Conservation (phyloP, 2,329 filamentous ascomycete species). For the Sphaerulina populicola region DNA sequence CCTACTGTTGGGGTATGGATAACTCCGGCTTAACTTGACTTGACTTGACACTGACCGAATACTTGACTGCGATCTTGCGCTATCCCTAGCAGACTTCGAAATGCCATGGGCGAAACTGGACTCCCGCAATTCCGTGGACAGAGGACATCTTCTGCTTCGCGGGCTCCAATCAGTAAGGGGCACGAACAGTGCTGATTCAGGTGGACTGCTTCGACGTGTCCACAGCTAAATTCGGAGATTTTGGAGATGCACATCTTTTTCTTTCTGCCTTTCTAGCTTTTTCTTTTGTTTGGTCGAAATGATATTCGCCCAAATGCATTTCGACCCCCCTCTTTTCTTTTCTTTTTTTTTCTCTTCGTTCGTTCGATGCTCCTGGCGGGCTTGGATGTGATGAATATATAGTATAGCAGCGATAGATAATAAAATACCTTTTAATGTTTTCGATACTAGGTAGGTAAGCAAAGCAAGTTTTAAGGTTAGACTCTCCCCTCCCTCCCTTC, state of each 20-base stretch:
- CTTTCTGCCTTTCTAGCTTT: no score
- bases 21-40: no score
- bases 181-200: conserved; percentile 18
- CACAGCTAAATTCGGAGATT: conserved; percentile 13
- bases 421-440: no score
- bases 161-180: conserved; percentile 13
- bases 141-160: conserved; percentile 4
- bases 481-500: no score
- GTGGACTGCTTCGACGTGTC: conserved; percentile 14
- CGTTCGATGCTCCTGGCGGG: background rate
- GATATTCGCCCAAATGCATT: no score
- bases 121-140: conserved; percentile 11
- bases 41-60: background rate
- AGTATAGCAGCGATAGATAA: background rate
- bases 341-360: background rate
- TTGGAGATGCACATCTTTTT: conserved; percentile 15
- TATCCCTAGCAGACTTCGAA: conserved; percentile 5
- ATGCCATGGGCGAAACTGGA: conserved; percentile 5
- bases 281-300: background rate
- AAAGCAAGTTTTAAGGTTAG: conserved; percentile 1
- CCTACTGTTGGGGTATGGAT: no score
- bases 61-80: conserved; percentile 6
- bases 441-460: no score
- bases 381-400: background rate
- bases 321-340: no score